Base-by-base conservation (phyloP, 2,329 filamentous ascomycete genomes). In the Penicillium thymicola region DNA sequence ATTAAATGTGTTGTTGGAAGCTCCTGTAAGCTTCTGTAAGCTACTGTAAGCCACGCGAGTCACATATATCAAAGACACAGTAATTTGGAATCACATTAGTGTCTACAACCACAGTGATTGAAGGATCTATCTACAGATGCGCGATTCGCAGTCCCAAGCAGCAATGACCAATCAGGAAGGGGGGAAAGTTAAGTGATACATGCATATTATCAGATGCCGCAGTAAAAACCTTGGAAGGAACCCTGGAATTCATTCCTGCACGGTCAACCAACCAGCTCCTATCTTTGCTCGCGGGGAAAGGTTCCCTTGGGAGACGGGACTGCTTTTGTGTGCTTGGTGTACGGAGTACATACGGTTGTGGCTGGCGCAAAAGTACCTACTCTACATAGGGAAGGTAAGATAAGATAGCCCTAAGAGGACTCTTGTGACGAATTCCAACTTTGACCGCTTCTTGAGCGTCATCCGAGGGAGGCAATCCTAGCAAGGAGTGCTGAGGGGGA, bases 101-200 rank as follows among this genome's bases (percentile, higher is more conserved):
- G 2, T 21, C 18, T 34, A 25, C 16, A 1, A 18, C 3, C 4
- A 27, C 9, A 18, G 30, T 38, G 18, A 14, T 4, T 51, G 1
- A 46, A 36, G 9, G 32, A 21, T 38, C 3, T 27, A n/a, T 46
- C 32, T 47, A 18, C 34, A 53, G 40, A 13, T 18, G 23, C 8
- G 13, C 30, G 21, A 13, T 14, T 21, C 11, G 61, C 28, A 51
- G 59, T 27, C 30, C 65, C n/a, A 66, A 65, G 48, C 44, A 2
- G 61, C 45, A 4, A 18, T 58, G 14, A 58, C 49, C 4, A 36
- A 36, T 51, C 10, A 44, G 16, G 13, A 34, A 28, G 21, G 18
- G 9, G 28, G 25, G 11, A 23, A 23, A 30, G 7, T 18, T 14
- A 32, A 23, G 10, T 30, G 30, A 25, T 34, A 16, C n/a, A 21